A percentile compares a stretch with the other conserved stretches of the same genome.
Conservation (phyloP, 768 basidiomycete species). For the Termitomyces sp. region DNA sequence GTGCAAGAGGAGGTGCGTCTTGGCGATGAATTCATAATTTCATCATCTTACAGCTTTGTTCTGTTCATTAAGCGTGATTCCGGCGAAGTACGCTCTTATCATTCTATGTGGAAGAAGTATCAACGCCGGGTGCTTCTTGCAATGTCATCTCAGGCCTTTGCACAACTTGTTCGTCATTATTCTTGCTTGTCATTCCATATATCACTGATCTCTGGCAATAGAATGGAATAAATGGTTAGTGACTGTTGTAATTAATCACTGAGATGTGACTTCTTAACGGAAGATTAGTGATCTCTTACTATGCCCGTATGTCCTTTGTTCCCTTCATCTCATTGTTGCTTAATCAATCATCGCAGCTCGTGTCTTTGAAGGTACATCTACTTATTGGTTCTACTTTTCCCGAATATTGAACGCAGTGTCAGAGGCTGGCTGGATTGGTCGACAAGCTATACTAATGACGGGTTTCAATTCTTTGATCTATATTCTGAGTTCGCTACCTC, state of each 20-base stretch:
- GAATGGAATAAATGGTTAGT: conserved; percentile 91
- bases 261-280: conserved; percentile 4
- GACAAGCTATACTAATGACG: conserved; percentile 85
- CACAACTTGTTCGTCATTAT: conserved; percentile 69
- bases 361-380: conserved; percentile 78
- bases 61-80: conserved; percentile 52
- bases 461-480: conserved; percentile 80
- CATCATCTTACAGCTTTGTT: not conserved
- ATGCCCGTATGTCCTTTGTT: conserved; percentile 65
- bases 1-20: conserved; percentile 60
- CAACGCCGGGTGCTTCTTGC: conserved; percentile 85
- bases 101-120: conserved; percentile 82
- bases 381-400: not conserved
- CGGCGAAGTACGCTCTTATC: conserved; percentile 73
- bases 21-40: not conserved
- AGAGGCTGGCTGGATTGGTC: conserved; percentile 87
- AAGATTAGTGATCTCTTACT: conserved; percentile 83
- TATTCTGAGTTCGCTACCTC: conserved; percentile 61
- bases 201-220: conserved; percentile 20
- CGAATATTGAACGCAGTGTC: not conserved
- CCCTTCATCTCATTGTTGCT: not conserved
- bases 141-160: conserved; percentile 94
- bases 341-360: conserved; percentile 44
- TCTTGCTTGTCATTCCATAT: not conserved
- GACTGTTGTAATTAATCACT: conserved; percentile 1